Evolutionary conservation across 2,329 filamentous ascomycete species (phyloP).

Genomic region (Arthrobotrys megalospora): DNA sequence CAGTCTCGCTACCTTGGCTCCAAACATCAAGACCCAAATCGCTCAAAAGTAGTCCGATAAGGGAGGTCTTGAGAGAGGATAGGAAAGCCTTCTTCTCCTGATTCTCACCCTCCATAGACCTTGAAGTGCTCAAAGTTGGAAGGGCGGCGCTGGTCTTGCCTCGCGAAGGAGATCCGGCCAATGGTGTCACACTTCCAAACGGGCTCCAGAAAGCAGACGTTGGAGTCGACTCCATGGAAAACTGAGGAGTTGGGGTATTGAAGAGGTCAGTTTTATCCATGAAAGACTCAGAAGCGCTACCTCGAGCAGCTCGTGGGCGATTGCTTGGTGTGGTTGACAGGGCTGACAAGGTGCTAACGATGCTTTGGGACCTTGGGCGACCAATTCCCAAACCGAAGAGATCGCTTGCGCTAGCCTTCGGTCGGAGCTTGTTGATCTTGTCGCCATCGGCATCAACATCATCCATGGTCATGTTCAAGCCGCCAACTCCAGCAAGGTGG

Average conservation of each 20-base stretch:
- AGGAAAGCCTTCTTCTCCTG: slow-evolving; percentile 86
- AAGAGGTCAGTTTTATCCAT: slow-evolving; percentile 72
- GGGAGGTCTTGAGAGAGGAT: slow-evolving; percentile 80
- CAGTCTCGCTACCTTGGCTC: slow-evolving; percentile 91
- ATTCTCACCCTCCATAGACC: slow-evolving; percentile 72
- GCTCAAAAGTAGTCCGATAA: slow-evolving; percentile 88
- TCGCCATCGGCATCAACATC: slow-evolving; percentile 62
- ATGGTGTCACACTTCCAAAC: slow-evolving; percentile 77
- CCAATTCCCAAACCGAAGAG: slow-evolving; percentile 64
- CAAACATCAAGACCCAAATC: slow-evolving; percentile 90
- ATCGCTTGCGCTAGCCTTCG: slow-evolving; percentile 64
- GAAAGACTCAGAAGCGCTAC: slow-evolving; percentile 65
- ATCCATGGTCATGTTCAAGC: slow-evolving; percentile 63
- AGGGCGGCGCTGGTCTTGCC: slow-evolving; percentile 40
- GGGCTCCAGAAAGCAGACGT: slow-evolving; percentile 71
- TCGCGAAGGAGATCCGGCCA: slow-evolving; percentile 67
- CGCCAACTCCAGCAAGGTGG: slow-evolving; percentile 64
- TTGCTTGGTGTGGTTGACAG: slow-evolving; percentile 65
- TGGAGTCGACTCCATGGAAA: slow-evolving; percentile 80
- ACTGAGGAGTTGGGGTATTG: slow-evolving; percentile 79
- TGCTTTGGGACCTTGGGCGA: slow-evolving; percentile 68
- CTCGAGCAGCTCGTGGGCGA: slow-evolving; percentile 42
- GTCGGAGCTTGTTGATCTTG: slow-evolving; percentile 60
- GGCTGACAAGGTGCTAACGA: slow-evolving; percentile 69
- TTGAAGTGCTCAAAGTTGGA: slow-evolving; percentile 72